Conservation (phyloP, 2,329 filamentous ascomycete genomes). For the Arthroderma sp. region DNA sequence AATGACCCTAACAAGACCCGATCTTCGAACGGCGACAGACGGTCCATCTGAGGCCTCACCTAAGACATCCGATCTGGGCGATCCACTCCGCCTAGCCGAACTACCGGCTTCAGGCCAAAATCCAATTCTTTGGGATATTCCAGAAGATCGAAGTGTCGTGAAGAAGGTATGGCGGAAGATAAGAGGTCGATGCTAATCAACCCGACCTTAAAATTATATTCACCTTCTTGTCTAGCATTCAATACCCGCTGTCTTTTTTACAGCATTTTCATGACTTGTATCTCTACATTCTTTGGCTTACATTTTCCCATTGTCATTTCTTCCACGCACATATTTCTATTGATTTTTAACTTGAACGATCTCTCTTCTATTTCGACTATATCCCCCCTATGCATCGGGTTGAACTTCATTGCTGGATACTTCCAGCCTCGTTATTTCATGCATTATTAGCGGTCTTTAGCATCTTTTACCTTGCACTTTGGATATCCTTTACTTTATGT, state of each 20-base stretch:
- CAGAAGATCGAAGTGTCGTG: constrained; percentile 26
- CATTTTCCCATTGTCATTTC: no score
- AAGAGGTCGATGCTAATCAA: constrained; percentile 15
- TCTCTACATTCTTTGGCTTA: not conserved
- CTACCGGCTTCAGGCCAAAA: constrained; percentile 34
- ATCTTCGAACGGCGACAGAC: constrained; percentile 47
- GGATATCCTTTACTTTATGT: no score
- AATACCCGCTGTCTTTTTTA: not conserved
- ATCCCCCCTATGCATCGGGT: no score
- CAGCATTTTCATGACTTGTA: not conserved
- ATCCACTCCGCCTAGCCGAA: constrained; percentile 43
- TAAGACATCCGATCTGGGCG: constrained; percentile 34
- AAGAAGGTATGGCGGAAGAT: constrained; percentile 34
- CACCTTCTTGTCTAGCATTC: not conserved
- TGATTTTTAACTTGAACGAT: no score
- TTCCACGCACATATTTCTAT: no score
- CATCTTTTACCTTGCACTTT: no score
- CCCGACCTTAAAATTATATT: constrained; percentile 1
- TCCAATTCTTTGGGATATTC: constrained; percentile 30
- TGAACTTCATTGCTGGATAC: not conserved
- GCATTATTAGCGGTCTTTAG: not conserved
- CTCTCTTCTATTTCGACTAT: no score
- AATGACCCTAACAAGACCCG: constrained; percentile 86
- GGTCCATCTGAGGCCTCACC: constrained; percentile 4
- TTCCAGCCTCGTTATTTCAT: not conserved